phyloP scores from a whole-genome alignment of 495 filamentous ascomycete genomes.

The Hypoxylon intermedium region DNA sequence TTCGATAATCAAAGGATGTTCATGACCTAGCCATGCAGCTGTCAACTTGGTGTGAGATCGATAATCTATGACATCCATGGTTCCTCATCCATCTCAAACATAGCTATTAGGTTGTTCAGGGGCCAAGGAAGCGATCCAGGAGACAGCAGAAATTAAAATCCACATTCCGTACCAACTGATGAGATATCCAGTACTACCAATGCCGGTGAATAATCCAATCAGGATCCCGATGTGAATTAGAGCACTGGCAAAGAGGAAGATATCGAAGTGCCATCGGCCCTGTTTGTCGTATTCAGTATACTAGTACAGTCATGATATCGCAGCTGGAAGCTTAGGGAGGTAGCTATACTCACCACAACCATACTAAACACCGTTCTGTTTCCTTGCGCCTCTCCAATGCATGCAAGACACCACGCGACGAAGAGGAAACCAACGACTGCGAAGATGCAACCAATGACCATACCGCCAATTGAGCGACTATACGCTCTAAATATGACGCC shows the following conservation, averaged over 20 bases:
- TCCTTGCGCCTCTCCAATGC: slow-evolving; percentile 27
- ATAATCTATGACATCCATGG: too few species aligned
- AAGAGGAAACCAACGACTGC: slow-evolving; percentile 29
- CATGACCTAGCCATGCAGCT: too few species aligned
- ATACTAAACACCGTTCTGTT: slow-evolving; percentile 21
- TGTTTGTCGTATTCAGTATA: slow-evolving; percentile 14
- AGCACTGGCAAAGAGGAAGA: slow-evolving; percentile 21
- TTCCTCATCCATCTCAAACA: neutral
- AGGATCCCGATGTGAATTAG: slow-evolving; percentile 22
- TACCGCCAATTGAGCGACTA: slow-evolving; percentile 8
- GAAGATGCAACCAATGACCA: slow-evolving; percentile 21
- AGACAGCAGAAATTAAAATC: slow-evolving; percentile 22
- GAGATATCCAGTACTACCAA: slow-evolving; percentile 13
- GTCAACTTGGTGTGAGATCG: too few species aligned
- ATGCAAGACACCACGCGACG: slow-evolving; percentile 32
- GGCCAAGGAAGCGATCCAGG: slow-evolving; percentile 26
- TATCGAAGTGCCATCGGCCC: slow-evolving; percentile 32
- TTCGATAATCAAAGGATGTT: too few species aligned
- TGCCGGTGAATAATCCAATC: slow-evolving; percentile 17
- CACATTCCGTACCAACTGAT: slow-evolving; percentile 31
- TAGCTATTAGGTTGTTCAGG: slow-evolving; percentile 14
- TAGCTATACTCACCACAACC: slow-evolving; percentile 15
- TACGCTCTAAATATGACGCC: slow-evolving; percentile 15
- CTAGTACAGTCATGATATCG: too few species aligned
- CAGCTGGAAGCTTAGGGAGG: too few species aligned